Evolutionary conservation across 2,329 filamentous ascomycete species (phyloP).

Genomic region (Didymella sp.): DNA sequence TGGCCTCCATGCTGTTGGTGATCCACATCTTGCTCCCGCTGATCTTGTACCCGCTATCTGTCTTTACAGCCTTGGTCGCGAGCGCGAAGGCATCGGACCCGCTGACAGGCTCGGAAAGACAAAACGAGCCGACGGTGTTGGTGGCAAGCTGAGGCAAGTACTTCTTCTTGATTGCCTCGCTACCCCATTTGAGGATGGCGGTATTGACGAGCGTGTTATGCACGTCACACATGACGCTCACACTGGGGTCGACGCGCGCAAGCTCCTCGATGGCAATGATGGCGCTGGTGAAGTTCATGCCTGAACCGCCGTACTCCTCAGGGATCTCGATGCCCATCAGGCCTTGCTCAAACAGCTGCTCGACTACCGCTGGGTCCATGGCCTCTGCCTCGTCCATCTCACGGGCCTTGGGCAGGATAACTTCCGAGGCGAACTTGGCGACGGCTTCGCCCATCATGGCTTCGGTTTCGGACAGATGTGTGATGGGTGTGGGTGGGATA

Average conservation of each 20-base stretch:
- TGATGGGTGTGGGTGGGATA: slow-evolving; percentile 89
- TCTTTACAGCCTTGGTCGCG: slow-evolving; percentile 87
- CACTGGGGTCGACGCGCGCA: slow-evolving; percentile 89
- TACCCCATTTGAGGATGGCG: slow-evolving; percentile 84
- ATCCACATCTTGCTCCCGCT: slow-evolving; percentile 99
- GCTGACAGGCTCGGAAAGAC: slow-evolving; percentile 88
- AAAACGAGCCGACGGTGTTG: slow-evolving; percentile 87
- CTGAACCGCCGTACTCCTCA: slow-evolving; percentile 93
- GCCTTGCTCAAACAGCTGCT: slow-evolving; percentile 95
- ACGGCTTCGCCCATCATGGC: slow-evolving; percentile 87
- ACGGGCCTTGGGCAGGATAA: slow-evolving; percentile 87
- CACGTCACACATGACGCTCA: slow-evolving; percentile 94
- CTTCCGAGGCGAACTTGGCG: slow-evolving; percentile 86
- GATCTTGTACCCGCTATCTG: slow-evolving; percentile 82
- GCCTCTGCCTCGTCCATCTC: slow-evolving; percentile 97
- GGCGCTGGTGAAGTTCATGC: slow-evolving; percentile 98
- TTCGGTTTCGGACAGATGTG: slow-evolving; percentile 90
- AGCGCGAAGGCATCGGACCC: slow-evolving; percentile 97
- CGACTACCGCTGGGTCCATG: slow-evolving; percentile 88
- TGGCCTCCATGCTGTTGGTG: slow-evolving; percentile 93
- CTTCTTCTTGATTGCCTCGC: slow-evolving; percentile 76
- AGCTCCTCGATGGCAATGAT: slow-evolving; percentile 98
- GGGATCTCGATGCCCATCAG: slow-evolving; percentile 98
- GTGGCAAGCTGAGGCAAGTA: slow-evolving; percentile 92
- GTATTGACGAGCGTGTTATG: slow-evolving; percentile 99